These are phyloP conservation scores for Eucalyptus virginea DNA, from an alignment of 345 rosid species.

Conservation along the genomic window DNA sequence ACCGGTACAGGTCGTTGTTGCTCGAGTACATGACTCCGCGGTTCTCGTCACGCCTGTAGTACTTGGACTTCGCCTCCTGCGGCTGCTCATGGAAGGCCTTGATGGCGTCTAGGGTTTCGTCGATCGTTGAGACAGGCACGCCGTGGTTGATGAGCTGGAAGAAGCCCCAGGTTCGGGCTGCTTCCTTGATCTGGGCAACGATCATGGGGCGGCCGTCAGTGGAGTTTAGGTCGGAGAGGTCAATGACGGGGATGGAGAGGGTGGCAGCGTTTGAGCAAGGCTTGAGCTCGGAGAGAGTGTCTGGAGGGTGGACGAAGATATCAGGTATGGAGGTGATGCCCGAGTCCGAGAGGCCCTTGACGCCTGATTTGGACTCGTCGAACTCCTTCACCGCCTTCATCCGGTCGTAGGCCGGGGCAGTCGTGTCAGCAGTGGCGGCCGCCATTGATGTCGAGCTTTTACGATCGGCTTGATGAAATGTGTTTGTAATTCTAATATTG, in stretches of 20 bases:
- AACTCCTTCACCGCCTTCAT: conserved; percentile 5
- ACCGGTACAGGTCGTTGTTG: conserved; percentile 3
- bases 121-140: background rate
- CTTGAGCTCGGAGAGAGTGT: conserved; percentile 2
- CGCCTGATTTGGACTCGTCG: conserved; percentile 13
- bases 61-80: background rate
- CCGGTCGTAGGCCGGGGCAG: background rate
- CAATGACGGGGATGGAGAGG: background rate
- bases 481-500: background rate
- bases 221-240: background rate
- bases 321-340: conserved; percentile 9
- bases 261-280: background rate
- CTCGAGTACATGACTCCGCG: conserved; percentile 1
- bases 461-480: background rate
- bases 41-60: background rate
- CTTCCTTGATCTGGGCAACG: conserved; percentile 1
- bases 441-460: background rate
- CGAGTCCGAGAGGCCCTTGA: conserved; percentile 12
- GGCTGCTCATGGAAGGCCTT: conserved; percentile 6
- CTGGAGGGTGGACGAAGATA: conserved; percentile 5
- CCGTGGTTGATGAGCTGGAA: conserved; percentile 21
- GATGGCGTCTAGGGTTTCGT: background rate
- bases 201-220: background rate
- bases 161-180: conserved; percentile 9
- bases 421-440: background rate